Evolutionary conservation across 192 early-diverging fungal species (phyloP).

Genomic region (Spinellus fusiger): DNA sequence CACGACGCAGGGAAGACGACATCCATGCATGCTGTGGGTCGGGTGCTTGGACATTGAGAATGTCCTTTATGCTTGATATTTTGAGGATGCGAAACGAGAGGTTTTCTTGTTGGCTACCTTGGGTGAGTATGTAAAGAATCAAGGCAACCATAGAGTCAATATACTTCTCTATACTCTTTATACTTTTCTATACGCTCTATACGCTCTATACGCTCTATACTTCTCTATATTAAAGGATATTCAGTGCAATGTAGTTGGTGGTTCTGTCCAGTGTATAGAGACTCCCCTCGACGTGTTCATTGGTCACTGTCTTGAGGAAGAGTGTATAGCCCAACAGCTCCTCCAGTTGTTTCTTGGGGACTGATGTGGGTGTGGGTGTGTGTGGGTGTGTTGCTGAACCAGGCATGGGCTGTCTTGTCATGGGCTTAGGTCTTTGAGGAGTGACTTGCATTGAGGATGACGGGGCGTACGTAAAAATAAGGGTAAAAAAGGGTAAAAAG

Average conservation of each 20-base stretch:
- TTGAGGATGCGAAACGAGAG: conserved; percentile 52
- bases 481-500: too few relatives aligned
- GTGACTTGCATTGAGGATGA: too few relatives aligned
- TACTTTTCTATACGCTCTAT: not conserved
- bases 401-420: not conserved
- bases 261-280: conserved; percentile 53
- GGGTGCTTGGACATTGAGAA: conserved; percentile 18
- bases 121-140: conserved; percentile 9
- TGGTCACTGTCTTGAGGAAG: conserved; percentile 38
- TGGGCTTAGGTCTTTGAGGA: not conserved
- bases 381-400: not conserved
- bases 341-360: conserved; percentile 21
- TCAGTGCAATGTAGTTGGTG: conserved; percentile 57
- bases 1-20: conserved; percentile 19
- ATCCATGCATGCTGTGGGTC: not conserved
- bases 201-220: not conserved
- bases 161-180: not conserved
- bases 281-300: conserved; percentile 49
- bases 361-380: too few relatives aligned
- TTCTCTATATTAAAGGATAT: conserved; percentile 46
- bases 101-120: conserved; percentile 31
- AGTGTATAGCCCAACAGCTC: conserved; percentile 40
- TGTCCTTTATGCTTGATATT: conserved; percentile 54
- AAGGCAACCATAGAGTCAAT: conserved; percentile 7
- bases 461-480: too few relatives aligned